phyloP scores from a whole-genome alignment of 1,284 basidiomycete genomes.

The Mycosarcoma mackinlayi region DNA sequence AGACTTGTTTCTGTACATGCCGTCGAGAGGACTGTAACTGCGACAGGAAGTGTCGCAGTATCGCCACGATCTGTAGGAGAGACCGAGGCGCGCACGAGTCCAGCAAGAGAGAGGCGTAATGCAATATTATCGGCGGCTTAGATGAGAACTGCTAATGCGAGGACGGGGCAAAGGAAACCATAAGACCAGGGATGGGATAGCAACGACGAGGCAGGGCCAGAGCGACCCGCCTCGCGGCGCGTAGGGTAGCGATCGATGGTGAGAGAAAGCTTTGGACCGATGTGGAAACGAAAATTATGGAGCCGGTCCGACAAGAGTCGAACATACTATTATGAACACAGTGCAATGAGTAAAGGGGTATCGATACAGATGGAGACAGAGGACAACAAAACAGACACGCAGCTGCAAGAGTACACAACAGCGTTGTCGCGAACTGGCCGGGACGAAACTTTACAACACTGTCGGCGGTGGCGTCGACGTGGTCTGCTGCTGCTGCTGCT shows the following conservation, averaged over 20 bases:
- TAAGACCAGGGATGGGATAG: conserved; percentile 31
- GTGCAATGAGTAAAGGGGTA: conserved; percentile 27
- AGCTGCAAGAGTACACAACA: conserved; percentile 3
- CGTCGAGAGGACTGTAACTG: no score
- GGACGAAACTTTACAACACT: conserved; percentile 19
- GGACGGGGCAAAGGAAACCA: conserved; percentile 28
- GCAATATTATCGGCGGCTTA: conserved; percentile 36
- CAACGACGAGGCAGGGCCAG: conserved; percentile 6
- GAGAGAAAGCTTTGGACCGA: conserved; percentile 14
- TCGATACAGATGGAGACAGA: conserved; percentile 30
- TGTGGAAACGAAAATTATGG: conserved; percentile 2
- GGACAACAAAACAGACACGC: conserved; percentile 11
- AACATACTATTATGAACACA: conserved; percentile 43
- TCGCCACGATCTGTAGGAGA: not conserved
- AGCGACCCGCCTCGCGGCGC: conserved; percentile 4
- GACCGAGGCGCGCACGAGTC: conserved; percentile 1
- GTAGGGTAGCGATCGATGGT: conserved; percentile 37
- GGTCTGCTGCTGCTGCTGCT: no score
- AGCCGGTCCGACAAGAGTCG: conserved; percentile 20
- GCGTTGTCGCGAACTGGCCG: conserved; percentile 4
- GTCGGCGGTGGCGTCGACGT: conserved; percentile 14
- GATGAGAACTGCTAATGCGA: conserved; percentile 33
- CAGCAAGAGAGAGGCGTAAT: conserved; percentile 11
- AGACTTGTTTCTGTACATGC: conserved; percentile 30
- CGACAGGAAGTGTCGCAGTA: conserved; percentile 14